Evolutionary conservation across 2,329 filamentous ascomycete species (phyloP).

Genomic region (Calonectria pseudoturangicola): DNA sequence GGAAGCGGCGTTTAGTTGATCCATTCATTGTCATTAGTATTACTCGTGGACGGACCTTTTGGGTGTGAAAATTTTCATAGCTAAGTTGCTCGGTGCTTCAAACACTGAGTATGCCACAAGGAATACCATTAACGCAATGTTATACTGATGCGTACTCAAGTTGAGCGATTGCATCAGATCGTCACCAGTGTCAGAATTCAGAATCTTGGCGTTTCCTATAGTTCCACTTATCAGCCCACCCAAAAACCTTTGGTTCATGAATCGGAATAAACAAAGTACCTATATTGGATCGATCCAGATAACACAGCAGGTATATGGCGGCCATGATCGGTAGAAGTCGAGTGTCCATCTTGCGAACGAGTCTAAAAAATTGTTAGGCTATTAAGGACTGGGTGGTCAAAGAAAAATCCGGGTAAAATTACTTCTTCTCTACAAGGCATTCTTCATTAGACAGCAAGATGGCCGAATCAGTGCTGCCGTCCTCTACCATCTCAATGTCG

Average conservation of each 20-base stretch:
- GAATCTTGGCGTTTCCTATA: background rate
- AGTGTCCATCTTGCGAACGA: background rate
- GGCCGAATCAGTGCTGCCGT: background rate
- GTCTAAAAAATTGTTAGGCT: background rate
- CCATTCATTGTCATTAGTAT: background rate
- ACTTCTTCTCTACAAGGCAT: background rate
- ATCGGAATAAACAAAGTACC: background rate
- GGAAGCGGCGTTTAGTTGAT: background rate
- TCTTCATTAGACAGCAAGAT: background rate
- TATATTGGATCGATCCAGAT: background rate
- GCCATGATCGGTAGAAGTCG: background rate
- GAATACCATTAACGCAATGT: background rate
- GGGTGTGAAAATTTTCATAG: background rate
- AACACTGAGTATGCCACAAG: constrained; percentile 2
- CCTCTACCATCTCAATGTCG: background rate
- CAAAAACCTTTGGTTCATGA: background rate
- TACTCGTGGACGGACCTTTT: background rate
- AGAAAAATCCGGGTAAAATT: background rate
- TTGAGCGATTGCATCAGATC: background rate
- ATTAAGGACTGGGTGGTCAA: background rate
- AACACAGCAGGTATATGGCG: background rate
- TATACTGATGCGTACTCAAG: background rate
- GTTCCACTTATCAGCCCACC: background rate
- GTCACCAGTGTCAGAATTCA: background rate
- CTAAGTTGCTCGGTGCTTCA: background rate